Percentiles rank a stretch among this genome's conserved stretches.
These are phyloP conservation scores for Trichocomaceae sp. DNA, from an alignment of 2,329 filamentous ascomycete genomes.

Conservation along the genomic window DNA sequence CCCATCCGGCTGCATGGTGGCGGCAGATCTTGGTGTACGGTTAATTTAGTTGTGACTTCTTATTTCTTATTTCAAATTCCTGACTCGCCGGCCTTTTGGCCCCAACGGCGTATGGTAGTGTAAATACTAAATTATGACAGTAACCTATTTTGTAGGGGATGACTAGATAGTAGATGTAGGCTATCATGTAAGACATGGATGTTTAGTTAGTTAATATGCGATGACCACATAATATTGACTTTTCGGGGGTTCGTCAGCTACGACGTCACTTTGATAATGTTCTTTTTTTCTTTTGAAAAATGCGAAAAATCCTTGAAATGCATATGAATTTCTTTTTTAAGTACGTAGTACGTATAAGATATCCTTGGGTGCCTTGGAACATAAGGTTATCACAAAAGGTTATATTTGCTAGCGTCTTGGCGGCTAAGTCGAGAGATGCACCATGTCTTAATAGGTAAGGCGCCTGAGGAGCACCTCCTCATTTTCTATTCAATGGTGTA, in stretches of 20 bases:
- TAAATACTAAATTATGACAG: background rate
- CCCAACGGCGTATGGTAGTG: slow-evolving; percentile 4
- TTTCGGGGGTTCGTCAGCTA: too few relatives aligned
- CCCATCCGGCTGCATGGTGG: slow-evolving; percentile 11
- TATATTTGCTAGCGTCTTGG: background rate
- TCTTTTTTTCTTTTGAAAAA: too few relatives aligned
- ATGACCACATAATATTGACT: too few relatives aligned
- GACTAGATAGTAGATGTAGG: background rate
- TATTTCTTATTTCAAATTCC: background rate
- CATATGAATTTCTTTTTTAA: too few relatives aligned
- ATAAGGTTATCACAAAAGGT: background rate
- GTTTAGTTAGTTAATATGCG: background rate
- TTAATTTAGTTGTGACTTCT: background rate
- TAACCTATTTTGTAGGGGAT: background rate
- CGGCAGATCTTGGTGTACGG: slow-evolving; percentile 13
- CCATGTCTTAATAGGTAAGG: background rate
- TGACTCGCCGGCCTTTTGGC: background rate
- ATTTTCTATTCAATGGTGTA: background rate
- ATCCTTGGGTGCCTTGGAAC: background rate
- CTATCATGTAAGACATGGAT: background rate
- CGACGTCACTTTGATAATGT: background rate
- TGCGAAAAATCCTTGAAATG: too few relatives aligned
- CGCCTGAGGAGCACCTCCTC: background rate
- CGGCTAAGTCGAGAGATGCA: background rate
- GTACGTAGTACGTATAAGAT: background rate